Percentiles rank a stretch among this genome's conserved stretches.
phyloP scores from a whole-genome alignment of 768 basidiomycete species.

The Termitomyces sp. region DNA sequence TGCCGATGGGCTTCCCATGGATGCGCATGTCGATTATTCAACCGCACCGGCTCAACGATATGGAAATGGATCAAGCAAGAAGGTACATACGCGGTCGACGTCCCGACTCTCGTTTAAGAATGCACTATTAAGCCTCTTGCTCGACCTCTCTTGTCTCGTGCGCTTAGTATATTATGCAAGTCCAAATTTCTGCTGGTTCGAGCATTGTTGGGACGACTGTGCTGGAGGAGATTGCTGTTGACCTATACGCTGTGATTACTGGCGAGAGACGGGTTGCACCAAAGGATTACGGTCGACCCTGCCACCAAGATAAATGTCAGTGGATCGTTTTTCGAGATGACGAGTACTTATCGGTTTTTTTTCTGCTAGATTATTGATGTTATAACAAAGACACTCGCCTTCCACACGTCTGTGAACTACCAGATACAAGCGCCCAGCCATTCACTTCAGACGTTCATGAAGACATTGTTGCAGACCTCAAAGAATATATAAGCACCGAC shows the following conservation, averaged over 20 bases:
- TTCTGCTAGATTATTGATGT: slow-evolving; percentile 48
- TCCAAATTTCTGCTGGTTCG: slow-evolving; percentile 8
- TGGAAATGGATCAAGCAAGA: neutral
- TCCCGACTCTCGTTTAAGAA: neutral
- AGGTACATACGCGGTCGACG: neutral
- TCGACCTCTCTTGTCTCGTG: neutral
- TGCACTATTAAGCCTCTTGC: slow-evolving; percentile 1
- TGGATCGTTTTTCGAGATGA: neutral
- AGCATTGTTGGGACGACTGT: slow-evolving; percentile 8
- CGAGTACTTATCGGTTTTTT: neutral
- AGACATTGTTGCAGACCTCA: slow-evolving; percentile 48
- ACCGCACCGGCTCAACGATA: slow-evolving; percentile 5
- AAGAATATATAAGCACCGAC: slow-evolving; percentile 37
- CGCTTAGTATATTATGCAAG: slow-evolving; percentile 8
- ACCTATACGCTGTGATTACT: slow-evolving; percentile 52
- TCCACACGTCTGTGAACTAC: slow-evolving; percentile 63
- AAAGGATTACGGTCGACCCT: slow-evolving; percentile 42
- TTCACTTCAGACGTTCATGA: slow-evolving; percentile 55
- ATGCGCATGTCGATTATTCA: slow-evolving; percentile 2
- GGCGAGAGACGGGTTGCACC: slow-evolving; percentile 57
- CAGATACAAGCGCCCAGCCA: slow-evolving; percentile 52
- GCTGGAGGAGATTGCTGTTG: slow-evolving; percentile 18
- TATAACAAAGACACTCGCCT: slow-evolving; percentile 53
- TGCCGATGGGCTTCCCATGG: neutral
- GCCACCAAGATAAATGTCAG: slow-evolving; percentile 49